Evolutionary conservation across 805 yeast genomes (phyloP), one percentile per base, ranked within the genome.

Genomic region (Gaillardinia entomophila): DNA sequence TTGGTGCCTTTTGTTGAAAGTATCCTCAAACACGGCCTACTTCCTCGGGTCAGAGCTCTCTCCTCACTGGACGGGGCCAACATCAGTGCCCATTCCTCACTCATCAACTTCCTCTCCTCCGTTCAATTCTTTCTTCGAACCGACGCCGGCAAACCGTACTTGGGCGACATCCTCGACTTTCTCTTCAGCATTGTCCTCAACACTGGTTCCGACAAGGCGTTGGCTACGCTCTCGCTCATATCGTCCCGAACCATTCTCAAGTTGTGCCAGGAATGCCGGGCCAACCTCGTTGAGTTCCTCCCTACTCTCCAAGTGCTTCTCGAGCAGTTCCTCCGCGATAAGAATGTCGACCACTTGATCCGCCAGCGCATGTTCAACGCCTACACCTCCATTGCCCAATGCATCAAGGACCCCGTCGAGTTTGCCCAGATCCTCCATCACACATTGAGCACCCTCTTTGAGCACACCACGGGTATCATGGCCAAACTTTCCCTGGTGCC

Each of bases 281-380:
- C 42, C 4, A 57, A 62, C 10, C 46, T 79, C 28, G 38, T 52
- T 1, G 53, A 42, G 2, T 67, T 68, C 29, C 50, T 78, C 12
- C 70, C 75, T 0, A 65, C 63, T 33, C 70, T 79, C 42, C 76
- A 76, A 38, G 46, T 48, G 0, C 55, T 77, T 2, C 55, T 77
- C 5, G 42, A 58, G 6, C 72, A 69, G 30, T 68, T 77, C 72
- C 48, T 78, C 7, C 53, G 53, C 11, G 63, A 66, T 32, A 36
- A 50, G 0, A 36, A 48, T 0, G 53, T 71, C 11, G 75, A 67
- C 34, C 41, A 68, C 16, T 51, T 72, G 29, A 72, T 76, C 4
- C 57, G 84, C 40, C 79, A 78, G 45, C 62, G 84, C 37, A 62
- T 83, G 53, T 65, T 75, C 24, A 73, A 76, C 38, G 70, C 89